These are phyloP conservation scores for Tricladium varicosporioides DNA, from an alignment of 2,329 filamentous ascomycete genomes.

Conservation along the genomic window DNA sequence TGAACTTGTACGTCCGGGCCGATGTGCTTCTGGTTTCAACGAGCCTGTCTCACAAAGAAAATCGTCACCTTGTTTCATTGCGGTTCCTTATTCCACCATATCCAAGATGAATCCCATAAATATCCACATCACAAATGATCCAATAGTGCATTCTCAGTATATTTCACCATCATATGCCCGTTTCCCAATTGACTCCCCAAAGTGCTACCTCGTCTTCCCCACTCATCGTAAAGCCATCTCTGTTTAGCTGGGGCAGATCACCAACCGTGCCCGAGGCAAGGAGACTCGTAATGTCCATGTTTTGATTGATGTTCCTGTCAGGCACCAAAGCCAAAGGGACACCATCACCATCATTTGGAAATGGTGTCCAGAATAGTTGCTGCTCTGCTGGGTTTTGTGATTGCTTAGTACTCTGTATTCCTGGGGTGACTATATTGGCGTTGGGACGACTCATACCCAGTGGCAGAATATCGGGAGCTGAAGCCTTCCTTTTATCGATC, in stretches of 20 bases:
- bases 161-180: background rate
- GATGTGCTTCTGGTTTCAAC: no score
- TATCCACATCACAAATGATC: no score
- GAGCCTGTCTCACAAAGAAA: no score
- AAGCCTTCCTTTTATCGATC: background rate
- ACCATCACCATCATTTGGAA: slow-evolving; percentile 13
- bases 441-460: background rate
- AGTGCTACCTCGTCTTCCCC: slow-evolving; percentile 1
- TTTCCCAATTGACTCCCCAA: slow-evolving; percentile 6
- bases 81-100: no score
- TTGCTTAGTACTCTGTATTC: background rate
- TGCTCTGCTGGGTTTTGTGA: background rate
- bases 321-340: slow-evolving; percentile 12
- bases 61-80: no score
- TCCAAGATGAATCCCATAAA: no score
- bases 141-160: no score
- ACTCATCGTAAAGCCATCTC: slow-evolving; percentile 19
- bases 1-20: no score
- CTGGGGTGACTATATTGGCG: background rate
- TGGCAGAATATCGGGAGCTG: background rate
- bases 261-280: slow-evolving; percentile 12
- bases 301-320: slow-evolving; percentile 1
- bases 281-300: slow-evolving; percentile 17
- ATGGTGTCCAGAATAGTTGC: slow-evolving; percentile 20
- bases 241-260: slow-evolving; percentile 16